A percentile compares a stretch with the other conserved stretches of the same genome.
phyloP scores from a whole-genome alignment of 805 yeast genomes.

The Teunomyces lycoperdinae region DNA sequence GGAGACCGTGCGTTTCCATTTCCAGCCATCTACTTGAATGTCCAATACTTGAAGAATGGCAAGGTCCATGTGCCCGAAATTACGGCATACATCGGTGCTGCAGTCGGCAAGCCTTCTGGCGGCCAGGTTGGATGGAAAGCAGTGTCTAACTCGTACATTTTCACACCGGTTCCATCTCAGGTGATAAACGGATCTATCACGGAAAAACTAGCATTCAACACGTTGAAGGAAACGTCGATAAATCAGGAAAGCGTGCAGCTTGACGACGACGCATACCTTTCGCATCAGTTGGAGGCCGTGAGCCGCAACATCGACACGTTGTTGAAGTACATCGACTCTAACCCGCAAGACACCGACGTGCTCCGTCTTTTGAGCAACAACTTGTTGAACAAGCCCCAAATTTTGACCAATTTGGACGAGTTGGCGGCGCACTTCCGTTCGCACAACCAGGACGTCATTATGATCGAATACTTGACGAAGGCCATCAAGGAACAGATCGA shows the following conservation, averaged over 20 bases:
- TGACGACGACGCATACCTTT: constrained; percentile 22
- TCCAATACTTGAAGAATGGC: constrained; percentile 52
- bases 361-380: constrained; percentile 65
- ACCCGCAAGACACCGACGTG: constrained; percentile 45
- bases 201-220: constrained; percentile 58
- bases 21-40: constrained; percentile 77
- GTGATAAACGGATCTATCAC: constrained; percentile 48
- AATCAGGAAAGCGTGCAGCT: constrained; percentile 19
- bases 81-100: constrained; percentile 72
- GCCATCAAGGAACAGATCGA: constrained; percentile 84
- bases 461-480: constrained; percentile 78
- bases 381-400: constrained; percentile 50
- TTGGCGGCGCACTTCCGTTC: constrained; percentile 61
- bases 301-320: constrained; percentile 48
- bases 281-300: constrained; percentile 47
- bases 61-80: constrained; percentile 53
- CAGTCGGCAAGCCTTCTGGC: constrained; percentile 54
- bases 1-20: constrained; percentile 66
- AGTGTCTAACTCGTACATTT: constrained; percentile 49
- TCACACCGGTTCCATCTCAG: constrained; percentile 72
- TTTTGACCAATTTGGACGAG: constrained; percentile 48
- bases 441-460: constrained; percentile 75
- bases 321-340: constrained; percentile 45
- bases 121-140: constrained; percentile 39
- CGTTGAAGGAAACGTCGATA: constrained; percentile 36